Percentiles rank a stretch among this genome's conserved stretches.
phyloP scores from a whole-genome alignment of 2,329 filamentous ascomycete species.

The Microthyrium microscopicum region DNA sequence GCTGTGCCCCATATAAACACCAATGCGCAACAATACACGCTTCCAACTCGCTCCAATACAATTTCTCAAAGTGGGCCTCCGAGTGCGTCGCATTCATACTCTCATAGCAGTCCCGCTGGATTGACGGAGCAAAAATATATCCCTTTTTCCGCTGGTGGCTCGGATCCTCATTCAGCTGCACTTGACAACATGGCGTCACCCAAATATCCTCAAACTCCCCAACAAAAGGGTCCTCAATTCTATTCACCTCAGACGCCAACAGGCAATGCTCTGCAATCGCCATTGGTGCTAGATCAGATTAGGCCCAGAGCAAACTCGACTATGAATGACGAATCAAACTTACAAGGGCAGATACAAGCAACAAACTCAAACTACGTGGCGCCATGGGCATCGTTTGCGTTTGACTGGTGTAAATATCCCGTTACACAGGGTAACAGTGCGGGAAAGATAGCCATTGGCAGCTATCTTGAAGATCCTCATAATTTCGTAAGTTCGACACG shows the following conservation, averaged over 20 bases:
- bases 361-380: slow-evolving; percentile 84
- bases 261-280: slow-evolving; percentile 60
- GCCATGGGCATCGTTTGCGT: slow-evolving; percentile 89
- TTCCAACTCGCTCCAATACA: slow-evolving; percentile 49
- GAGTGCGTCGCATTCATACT: slow-evolving; percentile 46
- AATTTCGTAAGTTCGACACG: slow-evolving; percentile 57
- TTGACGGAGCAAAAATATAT: slow-evolving; percentile 43
- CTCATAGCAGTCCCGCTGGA: slow-evolving; percentile 53
- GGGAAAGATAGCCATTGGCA: slow-evolving; percentile 81
- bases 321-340: slow-evolving; percentile 50
- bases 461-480: slow-evolving; percentile 93
- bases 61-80: no score
- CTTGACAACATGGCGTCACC: no score
- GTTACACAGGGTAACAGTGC: slow-evolving; percentile 53
- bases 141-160: slow-evolving; percentile 27
- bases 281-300: slow-evolving; percentile 82
- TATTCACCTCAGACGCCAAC: slow-evolving; percentile 29
- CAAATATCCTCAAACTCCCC: slow-evolving; percentile 21
- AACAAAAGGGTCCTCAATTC: slow-evolving; percentile 40
- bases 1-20: slow-evolving; percentile 33
- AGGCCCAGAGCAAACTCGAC: slow-evolving; percentile 70
- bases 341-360: slow-evolving; percentile 47
- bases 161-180: slow-evolving; percentile 13
- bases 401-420: slow-evolving; percentile 99
- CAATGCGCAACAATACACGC: slow-evolving; percentile 43